These are phyloP conservation scores for Colletotrichum limetticola DNA, from an alignment of 2,329 filamentous ascomycete genomes.

Conservation along the genomic window DNA sequence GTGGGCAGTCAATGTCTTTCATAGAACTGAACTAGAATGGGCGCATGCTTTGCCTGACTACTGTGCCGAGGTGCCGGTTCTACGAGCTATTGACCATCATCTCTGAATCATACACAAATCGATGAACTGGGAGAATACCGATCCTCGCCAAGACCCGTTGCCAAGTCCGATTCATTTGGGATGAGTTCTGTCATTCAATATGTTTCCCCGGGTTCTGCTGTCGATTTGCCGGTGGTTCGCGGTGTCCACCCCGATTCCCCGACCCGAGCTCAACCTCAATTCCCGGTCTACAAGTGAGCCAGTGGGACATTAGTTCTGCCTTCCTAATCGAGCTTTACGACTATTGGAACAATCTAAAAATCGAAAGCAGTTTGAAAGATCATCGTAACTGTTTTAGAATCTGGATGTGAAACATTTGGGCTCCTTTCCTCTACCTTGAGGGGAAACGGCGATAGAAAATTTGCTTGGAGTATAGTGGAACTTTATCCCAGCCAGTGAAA, in stretches of 20 bases:
- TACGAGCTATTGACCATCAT: not conserved
- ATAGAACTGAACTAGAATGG: not conserved
- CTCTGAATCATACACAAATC: not conserved
- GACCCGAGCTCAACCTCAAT: not conserved
- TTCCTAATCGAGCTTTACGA: not conserved
- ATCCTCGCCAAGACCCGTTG: not conserved
- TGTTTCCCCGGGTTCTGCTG: not conserved
- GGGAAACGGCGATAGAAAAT: too few species aligned
- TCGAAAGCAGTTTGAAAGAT: too few species aligned
- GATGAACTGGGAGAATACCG: not conserved
- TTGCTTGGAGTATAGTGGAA: too few species aligned
- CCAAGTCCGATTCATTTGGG: not conserved
- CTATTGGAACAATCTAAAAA: too few species aligned
- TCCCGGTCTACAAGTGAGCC: not conserved
- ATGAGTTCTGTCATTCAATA: not conserved
- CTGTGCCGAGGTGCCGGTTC: not conserved
- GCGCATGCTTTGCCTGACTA: not conserved
- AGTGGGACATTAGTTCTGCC: not conserved
- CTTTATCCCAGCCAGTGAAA: too few species aligned
- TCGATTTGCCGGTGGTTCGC: too few species aligned
- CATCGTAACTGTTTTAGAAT: too few species aligned
- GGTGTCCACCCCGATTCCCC: not conserved
- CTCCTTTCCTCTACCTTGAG: too few species aligned
- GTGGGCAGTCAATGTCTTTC: not conserved
- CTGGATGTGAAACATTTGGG: too few species aligned